Conservation (phyloP, 148 eudicot species). For the Persicaria maculosa region DNA sequence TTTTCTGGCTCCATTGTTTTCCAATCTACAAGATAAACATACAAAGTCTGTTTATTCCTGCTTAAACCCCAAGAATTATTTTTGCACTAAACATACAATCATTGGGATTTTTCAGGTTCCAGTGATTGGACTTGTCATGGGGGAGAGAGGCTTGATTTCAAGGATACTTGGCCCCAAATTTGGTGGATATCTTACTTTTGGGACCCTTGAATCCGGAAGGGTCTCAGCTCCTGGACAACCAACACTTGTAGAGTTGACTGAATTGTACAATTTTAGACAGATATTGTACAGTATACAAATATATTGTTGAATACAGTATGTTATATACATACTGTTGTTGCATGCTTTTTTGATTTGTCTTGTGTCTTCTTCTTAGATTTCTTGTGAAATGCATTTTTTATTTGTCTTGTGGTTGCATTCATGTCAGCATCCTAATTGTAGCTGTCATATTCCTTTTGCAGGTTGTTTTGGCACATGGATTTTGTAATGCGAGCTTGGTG, state of each 20-base stretch:
- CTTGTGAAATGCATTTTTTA: no score
- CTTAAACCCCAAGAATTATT: not conserved
- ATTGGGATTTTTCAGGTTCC: constrained; percentile 35
- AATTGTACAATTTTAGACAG: constrained; percentile 50
- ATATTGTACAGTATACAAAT: no score
- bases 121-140: constrained; percentile 63
- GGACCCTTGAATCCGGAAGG: constrained; percentile 45
- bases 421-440: no score
- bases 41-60: not conserved
- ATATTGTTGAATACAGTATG: no score
- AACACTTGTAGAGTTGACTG: constrained; percentile 40
- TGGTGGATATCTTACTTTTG: constrained; percentile 71
- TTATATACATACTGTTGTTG: no score
- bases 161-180: constrained; percentile 56
- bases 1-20: not conserved
- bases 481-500: no score
- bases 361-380: no score
- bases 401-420: no score
- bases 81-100: not conserved
- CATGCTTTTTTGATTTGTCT: no score
- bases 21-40: not conserved
- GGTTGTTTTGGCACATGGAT: no score
- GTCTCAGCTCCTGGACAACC: constrained; percentile 74
- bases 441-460: no score
- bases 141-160: constrained; percentile 58